Evolutionary conservation across 257 asterid genomes (phyloP).

Genomic region (Solanum chiquidenum): DNA sequence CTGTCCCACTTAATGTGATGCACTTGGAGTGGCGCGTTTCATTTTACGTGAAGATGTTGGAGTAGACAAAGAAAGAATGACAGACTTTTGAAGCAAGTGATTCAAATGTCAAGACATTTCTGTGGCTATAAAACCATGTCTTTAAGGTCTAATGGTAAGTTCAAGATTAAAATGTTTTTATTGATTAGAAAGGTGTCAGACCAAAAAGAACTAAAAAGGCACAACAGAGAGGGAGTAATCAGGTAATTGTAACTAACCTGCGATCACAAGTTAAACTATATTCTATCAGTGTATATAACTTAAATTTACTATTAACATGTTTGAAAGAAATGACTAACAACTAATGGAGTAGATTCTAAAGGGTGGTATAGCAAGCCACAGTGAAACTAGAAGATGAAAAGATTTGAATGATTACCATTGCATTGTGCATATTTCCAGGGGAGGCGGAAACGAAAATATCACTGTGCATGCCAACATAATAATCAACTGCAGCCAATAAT

Average conservation of each 20-base stretch:
- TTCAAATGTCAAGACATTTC: background rate
- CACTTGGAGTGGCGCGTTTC: background rate
- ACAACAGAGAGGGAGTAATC: background rate
- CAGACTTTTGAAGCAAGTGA: background rate
- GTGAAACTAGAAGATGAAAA: background rate
- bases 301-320: background rate
- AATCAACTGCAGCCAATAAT: conserved; percentile 86
- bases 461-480: conserved; percentile 89
- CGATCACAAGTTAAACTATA: background rate
- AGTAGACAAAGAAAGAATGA: background rate
- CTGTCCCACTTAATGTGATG: background rate
- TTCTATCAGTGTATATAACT: background rate
- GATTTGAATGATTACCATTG: conserved; percentile 47
- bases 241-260: background rate
- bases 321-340: background rate
- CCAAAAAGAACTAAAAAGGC: background rate
- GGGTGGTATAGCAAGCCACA: background rate
- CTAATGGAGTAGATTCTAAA: background rate
- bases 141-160: background rate
- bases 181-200: background rate
- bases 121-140: background rate
- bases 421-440: conserved; percentile 98
- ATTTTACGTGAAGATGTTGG: background rate
- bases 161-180: background rate
- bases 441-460: conserved; percentile 94